Percentiles rank a stretch among this genome's conserved stretches.
phyloP scores from a whole-genome alignment of 495 filamentous ascomycete species.

The Platismatia glauca region DNA sequence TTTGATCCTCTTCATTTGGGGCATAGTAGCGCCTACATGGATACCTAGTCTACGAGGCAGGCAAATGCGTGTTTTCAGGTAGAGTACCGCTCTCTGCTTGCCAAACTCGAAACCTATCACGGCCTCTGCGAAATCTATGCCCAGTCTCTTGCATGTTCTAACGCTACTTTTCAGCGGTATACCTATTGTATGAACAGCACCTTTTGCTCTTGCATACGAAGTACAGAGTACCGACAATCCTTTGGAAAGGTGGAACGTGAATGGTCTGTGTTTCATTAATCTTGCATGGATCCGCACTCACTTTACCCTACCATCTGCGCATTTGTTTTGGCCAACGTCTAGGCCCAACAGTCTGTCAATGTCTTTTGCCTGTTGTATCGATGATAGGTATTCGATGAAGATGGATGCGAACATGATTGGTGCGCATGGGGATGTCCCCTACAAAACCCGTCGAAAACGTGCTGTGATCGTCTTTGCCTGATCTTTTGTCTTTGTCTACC shows the following conservation, averaged over 20 bases:
- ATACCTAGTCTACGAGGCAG: no score
- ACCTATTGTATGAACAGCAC: slow-evolving; percentile 75
- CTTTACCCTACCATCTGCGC: not conserved
- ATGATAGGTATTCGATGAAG: no score
- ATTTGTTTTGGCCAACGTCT: not conserved
- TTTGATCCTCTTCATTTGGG: no score
- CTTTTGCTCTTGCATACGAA: no score
- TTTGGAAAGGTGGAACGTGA: not conserved
- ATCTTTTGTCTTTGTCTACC: no score
- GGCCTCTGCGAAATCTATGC: slow-evolving; percentile 86
- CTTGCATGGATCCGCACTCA: not conserved
- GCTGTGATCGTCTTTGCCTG: not conserved
- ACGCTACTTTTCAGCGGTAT: slow-evolving; percentile 68
- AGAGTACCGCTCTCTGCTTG: slow-evolving; percentile 86
- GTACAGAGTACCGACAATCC: not conserved
- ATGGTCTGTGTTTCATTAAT: not conserved
- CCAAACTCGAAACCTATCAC: slow-evolving; percentile 97
- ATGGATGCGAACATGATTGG: not conserved
- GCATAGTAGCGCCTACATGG: no score
- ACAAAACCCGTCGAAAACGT: not conserved
- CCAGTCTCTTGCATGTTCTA: slow-evolving; percentile 71
- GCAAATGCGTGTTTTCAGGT: no score
- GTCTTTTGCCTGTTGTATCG: not conserved
- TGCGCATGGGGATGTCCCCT: not conserved
- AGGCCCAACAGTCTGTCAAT: not conserved